These are phyloP conservation scores for Agarophyton chilense DNA, from an alignment of 23 red algal genomes.

Conservation along the genomic window DNA sequence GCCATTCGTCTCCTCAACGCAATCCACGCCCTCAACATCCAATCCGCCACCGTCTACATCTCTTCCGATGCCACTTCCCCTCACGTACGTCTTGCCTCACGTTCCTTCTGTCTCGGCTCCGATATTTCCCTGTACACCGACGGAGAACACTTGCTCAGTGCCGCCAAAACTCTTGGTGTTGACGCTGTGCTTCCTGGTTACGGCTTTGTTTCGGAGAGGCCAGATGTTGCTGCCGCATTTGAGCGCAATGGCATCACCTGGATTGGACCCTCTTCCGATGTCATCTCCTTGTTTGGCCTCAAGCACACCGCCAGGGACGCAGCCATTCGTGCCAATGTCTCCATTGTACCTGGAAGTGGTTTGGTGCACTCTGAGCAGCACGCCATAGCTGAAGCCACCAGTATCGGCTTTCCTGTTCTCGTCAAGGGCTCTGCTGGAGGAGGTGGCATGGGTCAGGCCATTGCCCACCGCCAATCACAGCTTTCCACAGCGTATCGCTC, in stretches of 20 bases:
- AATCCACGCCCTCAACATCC: constrained; percentile 50
- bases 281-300: constrained; percentile 66
- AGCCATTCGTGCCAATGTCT: constrained; percentile 65
- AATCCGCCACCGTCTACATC: constrained; percentile 69
- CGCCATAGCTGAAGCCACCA: neutral
- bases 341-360: constrained; percentile 72
- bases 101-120: constrained; percentile 14
- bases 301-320: constrained; percentile 79
- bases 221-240: constrained; percentile 64
- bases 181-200: constrained; percentile 90
- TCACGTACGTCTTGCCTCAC: constrained; percentile 49
- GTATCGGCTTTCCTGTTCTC: constrained; percentile 83
- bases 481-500: constrained; percentile 52
- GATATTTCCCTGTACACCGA: constrained; percentile 59
- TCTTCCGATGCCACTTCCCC: constrained; percentile 61
- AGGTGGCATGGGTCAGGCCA: constrained; percentile 91
- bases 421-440: constrained; percentile 93
- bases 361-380: constrained; percentile 27
- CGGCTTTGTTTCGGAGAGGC: constrained; percentile 84
- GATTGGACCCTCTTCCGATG: constrained; percentile 71
- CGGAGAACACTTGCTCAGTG: constrained; percentile 56
- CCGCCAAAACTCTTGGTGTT: constrained; percentile 51
- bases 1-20: constrained; percentile 73
- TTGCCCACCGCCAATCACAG: constrained; percentile 36
- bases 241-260: constrained; percentile 61